phyloP scores from a whole-genome alignment of 169 alveolate species.

The Condylostoma magnum region DNA sequence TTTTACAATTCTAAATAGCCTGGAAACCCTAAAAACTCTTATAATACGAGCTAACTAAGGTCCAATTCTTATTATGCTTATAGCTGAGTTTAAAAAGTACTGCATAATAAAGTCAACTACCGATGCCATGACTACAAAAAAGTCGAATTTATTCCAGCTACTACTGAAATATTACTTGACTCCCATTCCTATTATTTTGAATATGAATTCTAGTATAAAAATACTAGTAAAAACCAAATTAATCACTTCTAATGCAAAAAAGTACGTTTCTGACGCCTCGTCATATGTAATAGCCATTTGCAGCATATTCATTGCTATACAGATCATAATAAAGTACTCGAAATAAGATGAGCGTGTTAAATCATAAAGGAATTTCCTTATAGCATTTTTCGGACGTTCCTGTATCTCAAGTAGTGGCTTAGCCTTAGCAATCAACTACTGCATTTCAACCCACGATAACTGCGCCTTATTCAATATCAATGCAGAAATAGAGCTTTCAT shows the following conservation, averaged over 20 bases:
- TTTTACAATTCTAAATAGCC: slow-evolving; percentile 70
- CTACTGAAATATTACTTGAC: slow-evolving; percentile 45
- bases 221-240: slow-evolving; percentile 39
- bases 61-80: slow-evolving; percentile 18
- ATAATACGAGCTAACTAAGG: slow-evolving; percentile 71
- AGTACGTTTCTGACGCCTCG: slow-evolving; percentile 46
- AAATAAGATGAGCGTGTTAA: slow-evolving; percentile 39
- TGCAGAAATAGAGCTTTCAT: slow-evolving; percentile 54
- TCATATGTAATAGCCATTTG: slow-evolving; percentile 79
- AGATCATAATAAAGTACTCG: slow-evolving; percentile 68
- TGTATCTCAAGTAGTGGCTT: slow-evolving; percentile 41
- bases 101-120: slow-evolving; percentile 49
- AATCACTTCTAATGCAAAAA: slow-evolving; percentile 34
- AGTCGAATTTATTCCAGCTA: slow-evolving; percentile 77
- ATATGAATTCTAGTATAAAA: background rate
- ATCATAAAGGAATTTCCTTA: slow-evolving; percentile 7
- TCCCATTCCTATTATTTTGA: slow-evolving; percentile 54
- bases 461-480: slow-evolving; percentile 40
- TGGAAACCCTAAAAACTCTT: slow-evolving; percentile 74
- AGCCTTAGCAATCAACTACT: slow-evolving; percentile 66
- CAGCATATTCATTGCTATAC: slow-evolving; percentile 71
- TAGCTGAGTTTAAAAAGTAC: background rate
- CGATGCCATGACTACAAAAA: slow-evolving; percentile 69
- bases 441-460: slow-evolving; percentile 64
- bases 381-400: slow-evolving; percentile 28